Conservation (phyloP, 2,329 filamentous ascomycete species). For the Talaromyces sp. region DNA sequence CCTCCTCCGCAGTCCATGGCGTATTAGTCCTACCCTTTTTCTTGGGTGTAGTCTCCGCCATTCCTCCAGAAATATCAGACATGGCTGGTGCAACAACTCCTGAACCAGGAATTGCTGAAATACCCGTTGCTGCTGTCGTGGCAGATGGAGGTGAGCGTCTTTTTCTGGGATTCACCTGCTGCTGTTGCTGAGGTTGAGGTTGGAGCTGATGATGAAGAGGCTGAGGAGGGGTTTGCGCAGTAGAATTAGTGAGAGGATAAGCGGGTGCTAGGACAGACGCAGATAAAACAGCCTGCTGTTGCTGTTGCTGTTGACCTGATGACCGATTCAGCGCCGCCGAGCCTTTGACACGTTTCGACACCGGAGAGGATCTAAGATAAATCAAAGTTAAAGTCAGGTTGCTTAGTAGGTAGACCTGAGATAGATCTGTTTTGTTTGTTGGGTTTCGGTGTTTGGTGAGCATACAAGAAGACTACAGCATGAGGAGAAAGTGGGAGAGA, state of each 20-base stretch:
- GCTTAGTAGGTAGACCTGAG: neutral
- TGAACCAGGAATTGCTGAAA: slow-evolving; percentile 36
- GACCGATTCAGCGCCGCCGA: slow-evolving; percentile 36
- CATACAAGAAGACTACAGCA: slow-evolving; percentile 5
- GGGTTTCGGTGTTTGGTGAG: neutral
- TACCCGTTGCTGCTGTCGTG: slow-evolving; percentile 27
- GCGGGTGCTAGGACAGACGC: slow-evolving; percentile 1
- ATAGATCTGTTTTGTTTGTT: neutral
- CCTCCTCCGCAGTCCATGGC: slow-evolving; percentile 93
- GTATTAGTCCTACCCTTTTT: slow-evolving; percentile 99
- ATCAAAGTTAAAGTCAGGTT: neutral
- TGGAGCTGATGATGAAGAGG: slow-evolving; percentile 4
- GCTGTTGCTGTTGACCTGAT: slow-evolving; percentile 39
- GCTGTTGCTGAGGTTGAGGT: slow-evolving; percentile 2
- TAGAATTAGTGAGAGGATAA: slow-evolving; percentile 5
- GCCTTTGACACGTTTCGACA: slow-evolving; percentile 42
- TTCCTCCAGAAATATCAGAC: slow-evolving; percentile 18
- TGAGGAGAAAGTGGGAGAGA: neutral
- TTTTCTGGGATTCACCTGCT: slow-evolving; percentile 41
- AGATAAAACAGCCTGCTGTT: slow-evolving; percentile 35
- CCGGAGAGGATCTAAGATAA: slow-evolving; percentile 37
- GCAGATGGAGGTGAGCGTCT: slow-evolving; percentile 41
- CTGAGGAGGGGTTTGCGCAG: slow-evolving; percentile 7
- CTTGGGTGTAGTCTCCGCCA: slow-evolving; percentile 35
- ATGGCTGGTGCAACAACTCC: slow-evolving; percentile 29